Conservation (phyloP, 2,329 filamentous ascomycete genomes). For the Coniochaeta sp. region DNA sequence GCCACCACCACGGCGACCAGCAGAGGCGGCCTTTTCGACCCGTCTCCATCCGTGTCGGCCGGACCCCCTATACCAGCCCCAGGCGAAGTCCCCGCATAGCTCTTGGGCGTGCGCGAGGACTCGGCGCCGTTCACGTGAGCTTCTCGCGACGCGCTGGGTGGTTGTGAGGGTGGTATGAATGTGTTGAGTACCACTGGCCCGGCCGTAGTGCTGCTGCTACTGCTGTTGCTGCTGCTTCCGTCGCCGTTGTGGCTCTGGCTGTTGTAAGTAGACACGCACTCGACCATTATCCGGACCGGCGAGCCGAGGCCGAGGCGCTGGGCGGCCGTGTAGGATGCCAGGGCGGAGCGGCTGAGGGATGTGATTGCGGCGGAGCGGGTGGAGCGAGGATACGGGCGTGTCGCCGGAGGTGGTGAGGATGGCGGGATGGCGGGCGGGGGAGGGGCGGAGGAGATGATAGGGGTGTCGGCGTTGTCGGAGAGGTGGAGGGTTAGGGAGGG, state of each 20-base stretch:
- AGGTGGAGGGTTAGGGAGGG: slow-evolving; percentile 48
- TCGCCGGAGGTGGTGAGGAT: background rate
- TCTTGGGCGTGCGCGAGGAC: background rate
- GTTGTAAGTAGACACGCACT: slow-evolving; percentile 29
- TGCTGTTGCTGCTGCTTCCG: background rate
- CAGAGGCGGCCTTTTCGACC: slow-evolving; percentile 33
- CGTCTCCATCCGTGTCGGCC: background rate
- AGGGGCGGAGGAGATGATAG: slow-evolving; percentile 45
- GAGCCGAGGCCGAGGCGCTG: slow-evolving; percentile 43
- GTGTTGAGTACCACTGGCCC: slow-evolving; percentile 5
- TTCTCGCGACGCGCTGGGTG: background rate
- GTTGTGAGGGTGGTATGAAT: background rate
- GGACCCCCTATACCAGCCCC: background rate
- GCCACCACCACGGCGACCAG: slow-evolving; percentile 49
- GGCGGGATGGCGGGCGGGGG: background rate
- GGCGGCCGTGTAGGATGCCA: slow-evolving; percentile 44
- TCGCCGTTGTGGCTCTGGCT: background rate
- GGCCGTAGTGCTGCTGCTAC: background rate
- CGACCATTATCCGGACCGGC: slow-evolving; percentile 51
- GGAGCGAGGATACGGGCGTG: background rate
- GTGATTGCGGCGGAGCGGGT: slow-evolving; percentile 34
- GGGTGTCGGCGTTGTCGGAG: slow-evolving; percentile 47
- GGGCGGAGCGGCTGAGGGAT: slow-evolving; percentile 42
- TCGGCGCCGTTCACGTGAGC: background rate
- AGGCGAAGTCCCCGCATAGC: background rate